Evolutionary conservation across 345 rosid species (phyloP).

Genomic region (Camelina laxa): DNA sequence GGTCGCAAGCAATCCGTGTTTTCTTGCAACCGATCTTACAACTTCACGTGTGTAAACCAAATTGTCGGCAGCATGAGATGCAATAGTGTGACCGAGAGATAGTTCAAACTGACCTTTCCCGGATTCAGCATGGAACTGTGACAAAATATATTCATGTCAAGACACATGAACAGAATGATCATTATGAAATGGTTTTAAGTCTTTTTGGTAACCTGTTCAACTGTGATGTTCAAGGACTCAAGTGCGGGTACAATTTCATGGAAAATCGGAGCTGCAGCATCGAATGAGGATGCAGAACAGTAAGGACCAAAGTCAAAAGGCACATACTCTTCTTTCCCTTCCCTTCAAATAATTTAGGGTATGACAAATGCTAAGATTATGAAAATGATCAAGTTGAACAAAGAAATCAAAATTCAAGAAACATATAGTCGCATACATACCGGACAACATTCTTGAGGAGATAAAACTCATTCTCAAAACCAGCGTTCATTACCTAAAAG

Average conservation of each 20-base stretch:
- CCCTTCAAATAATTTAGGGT: constrained; percentile 43
- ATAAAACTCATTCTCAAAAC: constrained; percentile 92
- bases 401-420: not conserved
- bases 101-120: constrained; percentile 95
- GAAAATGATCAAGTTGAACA: not conserved
- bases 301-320: constrained; percentile 77
- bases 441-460: constrained; percentile 69
- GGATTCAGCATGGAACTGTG: constrained; percentile 82
- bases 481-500: constrained; percentile 87
- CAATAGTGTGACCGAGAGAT: constrained; percentile 64
- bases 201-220: constrained; percentile 71
- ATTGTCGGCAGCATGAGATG: constrained; percentile 75
- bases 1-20: constrained; percentile 81
- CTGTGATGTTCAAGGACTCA: constrained; percentile 64
- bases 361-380: not conserved
- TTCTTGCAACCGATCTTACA: constrained; percentile 80
- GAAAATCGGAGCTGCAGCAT: constrained; percentile 66
- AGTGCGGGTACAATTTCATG: constrained; percentile 70
- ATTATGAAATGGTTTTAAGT: not conserved
- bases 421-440: constrained; percentile 49
- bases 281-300: constrained; percentile 78
- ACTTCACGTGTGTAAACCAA: constrained; percentile 82
- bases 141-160: constrained; percentile 7
- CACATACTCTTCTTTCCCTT: constrained; percentile 83
- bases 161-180: constrained; percentile 23